phyloP scores from a whole-genome alignment of 306 rosid species.

The Spatholobus suberectus region DNA sequence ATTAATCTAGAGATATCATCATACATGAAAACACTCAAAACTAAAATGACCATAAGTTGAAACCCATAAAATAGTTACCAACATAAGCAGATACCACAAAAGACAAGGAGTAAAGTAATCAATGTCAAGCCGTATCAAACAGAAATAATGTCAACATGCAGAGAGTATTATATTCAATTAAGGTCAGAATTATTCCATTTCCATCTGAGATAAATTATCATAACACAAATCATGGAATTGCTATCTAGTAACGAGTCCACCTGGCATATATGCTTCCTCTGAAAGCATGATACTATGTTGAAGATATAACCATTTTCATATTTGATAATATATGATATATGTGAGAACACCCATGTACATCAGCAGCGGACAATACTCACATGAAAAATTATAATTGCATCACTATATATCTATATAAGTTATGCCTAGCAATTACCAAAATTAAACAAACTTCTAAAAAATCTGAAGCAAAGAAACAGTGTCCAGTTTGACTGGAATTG shows the following conservation, averaged over 20 bases:
- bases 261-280: background rate
- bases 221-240: background rate
- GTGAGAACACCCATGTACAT: background rate
- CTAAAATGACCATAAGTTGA: slow-evolving; percentile 12
- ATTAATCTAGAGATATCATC: slow-evolving; percentile 15
- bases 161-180: slow-evolving; percentile 5
- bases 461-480: background rate
- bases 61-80: no score
- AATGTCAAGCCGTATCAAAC: background rate
- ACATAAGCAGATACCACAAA: slow-evolving; percentile 4
- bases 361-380: background rate
- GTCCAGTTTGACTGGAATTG: background rate
- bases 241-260: background rate
- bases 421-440: slow-evolving; percentile 2
- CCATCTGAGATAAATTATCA: slow-evolving; percentile 1
- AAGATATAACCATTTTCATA: slow-evolving; percentile 18
- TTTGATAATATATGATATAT: slow-evolving; percentile 13
- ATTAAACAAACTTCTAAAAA: slow-evolving; percentile 9
- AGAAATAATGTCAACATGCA: background rate
- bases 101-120: background rate
- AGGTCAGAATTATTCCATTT: slow-evolving; percentile 8
- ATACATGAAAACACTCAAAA: slow-evolving; percentile 3
- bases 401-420: background rate
- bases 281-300: background rate
- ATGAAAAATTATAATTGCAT: slow-evolving; percentile 4